phyloP scores from a whole-genome alignment of 2,329 filamentous ascomycete species.

The Aspergillus niger region DNA sequence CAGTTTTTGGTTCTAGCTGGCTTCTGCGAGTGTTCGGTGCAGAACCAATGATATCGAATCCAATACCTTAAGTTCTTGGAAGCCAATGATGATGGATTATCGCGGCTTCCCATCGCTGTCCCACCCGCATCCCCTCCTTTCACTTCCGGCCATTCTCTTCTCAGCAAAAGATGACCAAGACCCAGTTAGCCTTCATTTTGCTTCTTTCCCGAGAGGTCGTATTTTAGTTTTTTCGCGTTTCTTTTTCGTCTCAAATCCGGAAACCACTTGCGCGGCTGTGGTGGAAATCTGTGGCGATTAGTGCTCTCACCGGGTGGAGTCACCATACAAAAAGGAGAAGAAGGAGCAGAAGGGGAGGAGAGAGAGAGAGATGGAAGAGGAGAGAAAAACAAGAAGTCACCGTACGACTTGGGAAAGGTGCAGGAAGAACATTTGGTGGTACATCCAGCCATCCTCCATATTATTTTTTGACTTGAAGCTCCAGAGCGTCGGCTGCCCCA shows the following conservation, averaged over 20 bases:
- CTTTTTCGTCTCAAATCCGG: constrained; percentile 10
- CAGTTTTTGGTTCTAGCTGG: constrained; percentile 6
- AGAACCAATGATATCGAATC: not conserved
- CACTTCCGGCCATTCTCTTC: constrained; percentile 9
- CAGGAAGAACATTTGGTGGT: not conserved
- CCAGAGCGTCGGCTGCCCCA: not conserved
- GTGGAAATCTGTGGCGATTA: not conserved
- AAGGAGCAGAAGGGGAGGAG: not conserved
- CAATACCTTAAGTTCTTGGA: not conserved
- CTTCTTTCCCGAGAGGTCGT: not conserved
- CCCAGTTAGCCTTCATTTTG: not conserved
- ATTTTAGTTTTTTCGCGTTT: constrained; percentile 4
- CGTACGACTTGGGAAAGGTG: not conserved
- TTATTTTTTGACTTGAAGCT: not conserved
- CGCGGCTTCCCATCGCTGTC: not conserved
- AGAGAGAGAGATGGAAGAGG: not conserved
- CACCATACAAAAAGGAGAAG: not conserved
- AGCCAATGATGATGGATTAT: not conserved
- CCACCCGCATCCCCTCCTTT: not conserved
- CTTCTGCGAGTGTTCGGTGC: constrained; percentile 10
- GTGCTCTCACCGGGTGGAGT: not conserved
- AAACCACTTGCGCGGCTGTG: not conserved
- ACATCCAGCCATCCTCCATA: not conserved
- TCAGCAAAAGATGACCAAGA: constrained; percentile 11
- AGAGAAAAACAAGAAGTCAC: not conserved